Base-by-base conservation (phyloP, 2,329 filamentous ascomycete genomes). In the Penicillium sclerotigenum region DNA sequence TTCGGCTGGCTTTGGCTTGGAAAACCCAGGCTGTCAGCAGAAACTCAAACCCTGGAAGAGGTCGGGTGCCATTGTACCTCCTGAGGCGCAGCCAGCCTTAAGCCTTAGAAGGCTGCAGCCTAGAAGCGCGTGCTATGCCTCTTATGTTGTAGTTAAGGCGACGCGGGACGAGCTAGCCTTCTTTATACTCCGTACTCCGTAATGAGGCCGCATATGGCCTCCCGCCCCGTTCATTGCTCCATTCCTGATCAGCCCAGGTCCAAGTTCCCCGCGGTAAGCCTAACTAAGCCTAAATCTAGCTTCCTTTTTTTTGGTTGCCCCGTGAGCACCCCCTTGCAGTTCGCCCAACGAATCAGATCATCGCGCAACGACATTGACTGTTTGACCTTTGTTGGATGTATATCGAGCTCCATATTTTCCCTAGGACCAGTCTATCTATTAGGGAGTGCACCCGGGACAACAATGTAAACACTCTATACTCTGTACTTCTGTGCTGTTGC, bases 91-190 rank as follows among this genome's bases (percentile, higher is more conserved):
- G 64, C 71, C 68, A 71, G 69, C 66, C 71, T 71, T 71, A 70
- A 71, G 68, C 68, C 69, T 62, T 73, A 67, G 68, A 59, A 63
- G 69, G 70, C 69, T 70, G 65, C 65, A 61, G 62, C 42, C 56
- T 59, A 47, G 41, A 34, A 48, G 53, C 53, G 58, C 57, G 53
- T 54, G 57, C 42, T 18, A 55, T 47, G 10, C 13, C 37, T 40
- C 5, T n/a, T n/a, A n/a, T n/a, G n/a, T n/a, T n/a, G n/a, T 29
- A 34, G 11, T 43, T 16, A 37, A 37, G 33, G 29, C 42, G 29
- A 53, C 18, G 24, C 29, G 20, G 41, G 28, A 20, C 24, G 6
- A 22, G 28, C 33, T 31, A 54, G 45, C 52, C 26, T 38, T 18
- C 24, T 36, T 20, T 34, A 37, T 46, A 52, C 13, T 40, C 10